Conservation (phyloP, 2,329 filamentous ascomycete species). For the Xylariaceae sp. region DNA sequence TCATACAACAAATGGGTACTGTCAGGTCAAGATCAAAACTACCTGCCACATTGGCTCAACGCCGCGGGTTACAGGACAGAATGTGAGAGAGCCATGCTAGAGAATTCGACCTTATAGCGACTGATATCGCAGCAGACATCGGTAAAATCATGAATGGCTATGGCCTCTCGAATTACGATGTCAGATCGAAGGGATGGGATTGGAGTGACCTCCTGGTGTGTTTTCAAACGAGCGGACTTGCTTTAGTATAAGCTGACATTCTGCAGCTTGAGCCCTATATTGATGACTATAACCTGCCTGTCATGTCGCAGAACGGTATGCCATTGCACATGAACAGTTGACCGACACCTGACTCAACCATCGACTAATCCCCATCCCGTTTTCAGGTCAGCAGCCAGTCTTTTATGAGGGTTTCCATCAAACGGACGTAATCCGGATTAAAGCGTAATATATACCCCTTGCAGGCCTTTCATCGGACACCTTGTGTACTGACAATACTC, state of each 20-base stretch:
- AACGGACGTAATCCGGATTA: slow-evolving; percentile 28
- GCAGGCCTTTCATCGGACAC: too few species aligned
- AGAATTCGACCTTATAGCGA: not conserved
- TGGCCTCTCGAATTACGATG: slow-evolving; percentile 39
- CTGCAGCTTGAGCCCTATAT: slow-evolving; percentile 30
- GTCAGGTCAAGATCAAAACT: slow-evolving; percentile 41
- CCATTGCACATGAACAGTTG: not conserved
- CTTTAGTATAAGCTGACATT: not conserved
- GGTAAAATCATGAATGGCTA: slow-evolving; percentile 45
- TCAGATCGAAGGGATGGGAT: slow-evolving; percentile 28
- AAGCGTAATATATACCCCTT: slow-evolving; percentile 7
- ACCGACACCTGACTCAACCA: not conserved
- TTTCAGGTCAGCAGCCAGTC: not conserved
- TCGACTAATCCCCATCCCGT: not conserved
- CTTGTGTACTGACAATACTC: not conserved
- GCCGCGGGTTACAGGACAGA: slow-evolving; percentile 42
- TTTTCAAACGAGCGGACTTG: not conserved
- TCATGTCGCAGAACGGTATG: slow-evolving; percentile 21
- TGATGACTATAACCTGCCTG: slow-evolving; percentile 27
- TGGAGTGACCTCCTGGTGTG: slow-evolving; percentile 13
- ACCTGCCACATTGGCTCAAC: slow-evolving; percentile 43
- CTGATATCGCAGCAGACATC: slow-evolving; percentile 19
- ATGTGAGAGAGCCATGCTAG: slow-evolving; percentile 28
- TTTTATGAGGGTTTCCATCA: slow-evolving; percentile 27
- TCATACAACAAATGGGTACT: slow-evolving; percentile 41